Evolutionary conservation across 1,139 yeast species (phyloP), one percentile per base, ranked within the genome.

Genomic region (Torulaspora pretoriensis): DNA sequence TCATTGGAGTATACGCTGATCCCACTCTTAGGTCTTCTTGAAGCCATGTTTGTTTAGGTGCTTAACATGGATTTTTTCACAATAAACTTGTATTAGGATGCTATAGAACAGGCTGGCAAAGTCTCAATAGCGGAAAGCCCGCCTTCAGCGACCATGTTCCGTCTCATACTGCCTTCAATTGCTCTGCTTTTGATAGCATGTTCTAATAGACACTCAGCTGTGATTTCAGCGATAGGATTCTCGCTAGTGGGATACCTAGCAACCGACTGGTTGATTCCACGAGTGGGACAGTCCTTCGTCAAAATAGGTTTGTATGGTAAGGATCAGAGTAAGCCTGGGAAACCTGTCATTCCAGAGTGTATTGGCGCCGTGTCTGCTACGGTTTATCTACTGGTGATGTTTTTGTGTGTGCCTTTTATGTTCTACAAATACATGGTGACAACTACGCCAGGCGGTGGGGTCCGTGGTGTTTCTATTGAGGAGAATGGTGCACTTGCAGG

Each of bases 291-390:
- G 1, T 73, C 81, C 42, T 88, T 94, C 64, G 74, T 85, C 29
- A 74, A 75, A 47, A 79, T 84, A 35, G 98, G 98, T 0, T 73
- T 92, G 19, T 78, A 72, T 51, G 99, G 99, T 6, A 79, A 75
- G 52, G 99, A 92, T 61, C 58, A 88, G 63, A 81, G 89, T 41
- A 92, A 92, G 63, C 68, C 68, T 8, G 75, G 73, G n/a, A 75
- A 72, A 19, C 94, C 95, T 0, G 72, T 80, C 5, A 74, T 90
- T 10, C 94, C 98, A 1, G 99, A 92, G 65, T 78, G 95, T 0
- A 83, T 90, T 74, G 99, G 99, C 2, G 82, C 87, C 1, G 84
- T 90, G 0, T 77, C 89, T 6, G 95, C 96, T 0, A 73, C 85
- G 2, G 81, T 90, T 0, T 90, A 89, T 61, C 66, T 92, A 50